These are phyloP conservation scores for Pseudozyma thailandica DNA, from an alignment of 1,284 basidiomycete species.

Conservation along the genomic window DNA sequence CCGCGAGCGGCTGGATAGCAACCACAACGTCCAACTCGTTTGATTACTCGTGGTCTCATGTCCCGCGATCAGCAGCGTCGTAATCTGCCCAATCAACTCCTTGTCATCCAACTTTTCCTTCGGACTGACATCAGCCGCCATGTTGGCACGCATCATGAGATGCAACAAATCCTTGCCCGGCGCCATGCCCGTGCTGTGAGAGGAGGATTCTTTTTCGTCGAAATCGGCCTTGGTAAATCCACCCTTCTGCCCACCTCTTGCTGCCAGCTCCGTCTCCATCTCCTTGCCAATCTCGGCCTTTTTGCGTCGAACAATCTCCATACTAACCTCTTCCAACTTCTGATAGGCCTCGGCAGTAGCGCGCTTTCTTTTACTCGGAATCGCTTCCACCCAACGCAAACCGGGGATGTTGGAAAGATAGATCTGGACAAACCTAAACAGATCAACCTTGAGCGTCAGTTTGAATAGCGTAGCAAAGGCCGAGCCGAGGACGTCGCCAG, in stretches of 20 bases:
- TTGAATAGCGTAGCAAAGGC: conserved; percentile 51
- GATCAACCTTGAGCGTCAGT: conserved; percentile 27
- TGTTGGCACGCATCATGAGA: conserved; percentile 62
- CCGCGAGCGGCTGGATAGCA: conserved; percentile 40
- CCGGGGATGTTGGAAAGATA: conserved; percentile 48
- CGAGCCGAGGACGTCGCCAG: conserved; percentile 40
- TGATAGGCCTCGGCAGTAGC: conserved; percentile 33
- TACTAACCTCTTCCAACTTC: conserved; percentile 43
- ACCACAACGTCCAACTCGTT: conserved; percentile 58
- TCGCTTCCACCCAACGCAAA: conserved; percentile 55
- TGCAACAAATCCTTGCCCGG: conserved; percentile 60
- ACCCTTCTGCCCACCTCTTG: conserved; percentile 1
- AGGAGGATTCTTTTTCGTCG: conserved; percentile 33
- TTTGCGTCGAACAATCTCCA: conserved; percentile 51
- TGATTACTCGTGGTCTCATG: conserved; percentile 66
- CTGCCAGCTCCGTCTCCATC: conserved; percentile 35
- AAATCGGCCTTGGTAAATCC: conserved; percentile 52
- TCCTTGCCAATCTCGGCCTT: conserved; percentile 51
- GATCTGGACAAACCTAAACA: conserved; percentile 44
- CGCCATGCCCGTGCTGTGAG: conserved; percentile 1
- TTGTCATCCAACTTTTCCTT: conserved; percentile 52
- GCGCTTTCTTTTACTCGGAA: conserved; percentile 52
- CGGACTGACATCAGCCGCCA: conserved; percentile 52
- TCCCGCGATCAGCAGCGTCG: conserved; percentile 62
- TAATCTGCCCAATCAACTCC: conserved; percentile 61